A percentile compares a stretch with the other conserved stretches of the same genome.
These are phyloP conservation scores for Russula sp. DNA, from an alignment of 768 basidiomycete genomes.

Conservation along the genomic window DNA sequence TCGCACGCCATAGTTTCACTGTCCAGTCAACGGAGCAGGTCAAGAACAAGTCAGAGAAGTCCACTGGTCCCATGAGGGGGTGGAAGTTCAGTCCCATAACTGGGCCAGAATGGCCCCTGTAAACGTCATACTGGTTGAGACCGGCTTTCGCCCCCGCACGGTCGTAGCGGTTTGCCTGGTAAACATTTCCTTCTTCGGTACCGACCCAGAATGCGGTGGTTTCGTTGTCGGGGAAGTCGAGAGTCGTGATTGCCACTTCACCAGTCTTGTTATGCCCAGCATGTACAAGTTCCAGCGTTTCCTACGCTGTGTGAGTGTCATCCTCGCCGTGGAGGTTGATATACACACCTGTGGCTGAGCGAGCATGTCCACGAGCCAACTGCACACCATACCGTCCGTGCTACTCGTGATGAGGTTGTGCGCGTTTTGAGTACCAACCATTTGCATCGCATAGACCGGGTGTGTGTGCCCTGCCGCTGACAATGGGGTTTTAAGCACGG, in stretches of 20 bases:
- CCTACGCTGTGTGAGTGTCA: constrained; percentile 41
- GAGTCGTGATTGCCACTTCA: constrained; percentile 88
- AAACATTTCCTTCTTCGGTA: constrained; percentile 96
- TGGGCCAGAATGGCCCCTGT: constrained; percentile 88
- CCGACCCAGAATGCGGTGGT: constrained; percentile 97
- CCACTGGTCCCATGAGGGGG: constrained; percentile 82
- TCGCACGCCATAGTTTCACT: constrained; percentile 92
- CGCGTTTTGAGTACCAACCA: constrained; percentile 98
- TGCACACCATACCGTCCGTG: constrained; percentile 95
- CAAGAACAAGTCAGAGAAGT: constrained; percentile 93
- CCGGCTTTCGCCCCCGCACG: constrained; percentile 96
- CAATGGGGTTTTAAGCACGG: constrained; percentile 92
- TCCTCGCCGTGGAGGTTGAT: not conserved
- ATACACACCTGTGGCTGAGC: constrained; percentile 84
- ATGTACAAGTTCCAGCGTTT: constrained; percentile 87
- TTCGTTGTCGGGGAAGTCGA: constrained; percentile 95
- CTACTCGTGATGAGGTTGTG: constrained; percentile 96
- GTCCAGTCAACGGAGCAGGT: constrained; percentile 97
- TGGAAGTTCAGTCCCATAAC: constrained; percentile 96
- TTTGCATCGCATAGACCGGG: constrained; percentile 96
- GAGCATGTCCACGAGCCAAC: constrained; percentile 98
- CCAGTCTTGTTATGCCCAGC: constrained; percentile 93
- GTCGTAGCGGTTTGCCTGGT: constrained; percentile 95
- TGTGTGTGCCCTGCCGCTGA: constrained; percentile 97
- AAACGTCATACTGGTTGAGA: constrained; percentile 87